phyloP scores from a whole-genome alignment of 1,139 yeast species.

The Yamadazyma spencermartinsiae region DNA sequence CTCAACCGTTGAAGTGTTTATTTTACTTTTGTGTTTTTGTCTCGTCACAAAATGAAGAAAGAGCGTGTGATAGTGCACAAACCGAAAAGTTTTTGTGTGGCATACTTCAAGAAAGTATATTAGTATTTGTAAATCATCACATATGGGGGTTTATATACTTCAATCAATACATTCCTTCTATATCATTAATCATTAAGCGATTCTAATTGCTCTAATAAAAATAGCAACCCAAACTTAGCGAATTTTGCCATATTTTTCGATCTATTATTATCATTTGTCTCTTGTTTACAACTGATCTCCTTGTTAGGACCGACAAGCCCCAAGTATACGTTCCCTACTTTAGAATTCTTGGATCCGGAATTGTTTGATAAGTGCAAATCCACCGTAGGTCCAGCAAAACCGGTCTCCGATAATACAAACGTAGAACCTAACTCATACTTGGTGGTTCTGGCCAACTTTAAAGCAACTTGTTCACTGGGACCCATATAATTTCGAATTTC shows the following conservation, averaged over 20 bases:
- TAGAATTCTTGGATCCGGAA: conserved; percentile 19
- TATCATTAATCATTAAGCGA: background rate
- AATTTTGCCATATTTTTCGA: conserved; percentile 71
- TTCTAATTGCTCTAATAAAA: conserved; percentile 46
- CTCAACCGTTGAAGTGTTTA: background rate
- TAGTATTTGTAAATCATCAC: too few relatives aligned
- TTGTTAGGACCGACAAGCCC: conserved; percentile 71
- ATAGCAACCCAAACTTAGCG: conserved; percentile 66
- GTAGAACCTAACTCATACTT: conserved; percentile 81
- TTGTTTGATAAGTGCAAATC: conserved; percentile 35
- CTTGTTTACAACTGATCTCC: conserved; percentile 49
- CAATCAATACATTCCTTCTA: background rate
- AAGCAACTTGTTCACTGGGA: conserved; percentile 75
- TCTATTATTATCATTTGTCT: conserved; percentile 52
- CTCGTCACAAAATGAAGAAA: conserved; percentile 9
- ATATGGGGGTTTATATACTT: background rate
- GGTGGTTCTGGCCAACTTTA: conserved; percentile 74
- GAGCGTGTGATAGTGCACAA: conserved; percentile 6
- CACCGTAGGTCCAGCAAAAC: conserved; percentile 79
- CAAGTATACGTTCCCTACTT: conserved; percentile 67
- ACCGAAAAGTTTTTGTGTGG: too few relatives aligned
- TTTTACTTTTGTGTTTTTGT: conserved; percentile 8
- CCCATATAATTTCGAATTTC: conserved; percentile 77
- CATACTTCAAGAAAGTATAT: too few relatives aligned
- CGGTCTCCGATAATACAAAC: conserved; percentile 80